Evolutionary conservation across 345 rosid genomes (phyloP).

Genomic region (Rhodomyrtus tomentosa): DNA sequence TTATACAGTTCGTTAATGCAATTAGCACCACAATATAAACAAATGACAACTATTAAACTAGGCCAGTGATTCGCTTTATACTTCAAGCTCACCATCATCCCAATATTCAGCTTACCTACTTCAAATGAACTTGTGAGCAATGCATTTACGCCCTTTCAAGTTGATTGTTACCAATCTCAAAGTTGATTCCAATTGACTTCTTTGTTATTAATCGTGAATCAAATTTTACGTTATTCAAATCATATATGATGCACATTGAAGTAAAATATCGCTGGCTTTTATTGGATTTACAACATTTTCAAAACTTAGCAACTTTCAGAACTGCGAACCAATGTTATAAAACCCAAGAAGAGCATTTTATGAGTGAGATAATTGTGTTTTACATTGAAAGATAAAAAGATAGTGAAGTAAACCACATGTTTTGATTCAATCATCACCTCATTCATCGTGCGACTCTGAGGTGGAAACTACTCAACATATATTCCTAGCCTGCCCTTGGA

Average conservation of each 20-base stretch:
- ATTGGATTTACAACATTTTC: not conserved
- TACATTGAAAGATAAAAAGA: not conserved
- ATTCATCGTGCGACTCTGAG: not conserved
- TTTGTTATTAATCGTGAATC: not conserved
- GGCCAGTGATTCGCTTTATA: not conserved
- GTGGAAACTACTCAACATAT: too few relatives aligned
- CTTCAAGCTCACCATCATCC: not conserved
- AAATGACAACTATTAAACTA: not conserved
- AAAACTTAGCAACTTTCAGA: not conserved
- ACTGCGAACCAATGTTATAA: not conserved
- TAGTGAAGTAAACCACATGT: not conserved
- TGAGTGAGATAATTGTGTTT: not conserved
- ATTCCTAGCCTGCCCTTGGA: too few relatives aligned
- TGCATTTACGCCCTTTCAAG: too few relatives aligned
- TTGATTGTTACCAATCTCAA: not conserved
- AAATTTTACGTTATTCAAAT: not conserved
- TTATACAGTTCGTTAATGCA: not conserved
- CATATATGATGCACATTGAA: not conserved
- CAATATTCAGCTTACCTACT: too few relatives aligned
- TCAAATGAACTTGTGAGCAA: too few relatives aligned
- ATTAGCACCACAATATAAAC: not conserved
- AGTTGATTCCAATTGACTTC: too few relatives aligned
- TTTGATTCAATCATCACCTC: not conserved
- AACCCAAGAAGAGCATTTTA: not conserved
- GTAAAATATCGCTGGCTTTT: not conserved